Evolutionary conservation across 2,329 filamentous ascomycete species (phyloP), one percentile per base, ranked within the genome.

Genomic region (Beauveria pseudobassiana): DNA sequence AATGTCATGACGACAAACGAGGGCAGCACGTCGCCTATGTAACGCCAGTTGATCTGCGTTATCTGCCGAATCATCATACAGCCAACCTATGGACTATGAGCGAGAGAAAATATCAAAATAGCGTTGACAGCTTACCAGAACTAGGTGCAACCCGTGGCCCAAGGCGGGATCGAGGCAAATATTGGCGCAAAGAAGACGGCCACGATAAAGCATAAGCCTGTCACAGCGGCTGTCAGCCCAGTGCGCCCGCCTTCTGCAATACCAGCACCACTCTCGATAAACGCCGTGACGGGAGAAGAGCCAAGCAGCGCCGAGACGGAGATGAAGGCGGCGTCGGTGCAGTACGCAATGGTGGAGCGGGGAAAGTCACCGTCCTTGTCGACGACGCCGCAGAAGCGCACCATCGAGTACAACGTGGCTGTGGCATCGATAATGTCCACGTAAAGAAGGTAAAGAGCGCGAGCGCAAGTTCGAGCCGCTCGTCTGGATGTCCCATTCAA

Each of bases 351-450:
- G 1, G 91, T 91, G 2, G 89, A 93, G 46, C 91, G 87, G 58
- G 93, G 90, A 65, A 96, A 96, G 71, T 96, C 91, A n/a, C 87
- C 85, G 2, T 88, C 85, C 51, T 83, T 79, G 69, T 87, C 80
- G 66, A 89, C 84, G 50, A 83, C 82, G 30, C 85, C 84, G 64
- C 84, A 87, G 75, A 91, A 91, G 24, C 87, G 86, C 1, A 88
- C 89, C 88, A 92, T 91, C n/a, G 87, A 89, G 75, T 91, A 91
- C 43, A 91, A 76, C 0, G 88, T 91, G 48, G 88, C 89, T 0
- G 89, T 91, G 68, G 86, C 87, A 70, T 92, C 89, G 63, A 92
- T 86, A 66, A 91, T 89, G 68, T 91, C 89, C 56, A 92, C 89
- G 63, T 91, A 91, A 3, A 92, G 80, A 70, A 91, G 1, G 89